These are phyloP conservation scores for Ceratocystis alfenasii DNA, from an alignment of 2,329 filamentous ascomycete species.

Conservation along the genomic window DNA sequence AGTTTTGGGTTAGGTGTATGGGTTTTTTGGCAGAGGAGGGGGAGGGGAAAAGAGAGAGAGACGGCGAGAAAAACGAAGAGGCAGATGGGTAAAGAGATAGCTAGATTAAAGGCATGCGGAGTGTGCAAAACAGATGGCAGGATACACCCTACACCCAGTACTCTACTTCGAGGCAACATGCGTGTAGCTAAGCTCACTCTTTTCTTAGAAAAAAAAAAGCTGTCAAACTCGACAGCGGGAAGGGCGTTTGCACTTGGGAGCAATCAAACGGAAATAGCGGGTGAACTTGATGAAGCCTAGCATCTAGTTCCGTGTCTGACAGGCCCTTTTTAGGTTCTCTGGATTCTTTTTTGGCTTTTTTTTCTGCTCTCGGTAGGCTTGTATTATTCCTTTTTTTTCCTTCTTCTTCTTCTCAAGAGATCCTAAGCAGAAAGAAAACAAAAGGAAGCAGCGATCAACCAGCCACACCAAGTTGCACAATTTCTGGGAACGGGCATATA, in stretches of 20 bases:
- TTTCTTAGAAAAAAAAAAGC: no score
- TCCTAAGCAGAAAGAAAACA: neutral
- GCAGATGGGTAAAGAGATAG: neutral
- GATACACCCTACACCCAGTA: no score
- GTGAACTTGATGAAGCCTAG: no score
- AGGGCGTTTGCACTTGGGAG: no score
- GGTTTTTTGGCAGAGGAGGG: neutral
- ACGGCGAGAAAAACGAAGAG: neutral
- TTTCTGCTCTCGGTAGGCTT: no score
- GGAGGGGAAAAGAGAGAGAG: neutral
- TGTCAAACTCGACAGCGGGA: no score
- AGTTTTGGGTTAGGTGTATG: neutral
- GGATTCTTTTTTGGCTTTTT: no score
- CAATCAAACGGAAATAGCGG: no score
- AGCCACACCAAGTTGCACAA: neutral
- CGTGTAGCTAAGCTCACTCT: no score
- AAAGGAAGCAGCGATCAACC: neutral
- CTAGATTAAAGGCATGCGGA: no score
- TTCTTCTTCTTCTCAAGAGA: neutral
- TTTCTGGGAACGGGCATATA: slow-evolving; percentile 8
- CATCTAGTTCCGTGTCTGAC: neutral
- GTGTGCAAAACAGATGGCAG: no score
- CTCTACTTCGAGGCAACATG: no score
- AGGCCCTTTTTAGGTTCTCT: neutral
- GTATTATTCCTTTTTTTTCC: neutral